phyloP scores from a whole-genome alignment of 108 stramenopile species.

The Mediolabrus comicus region DNA sequence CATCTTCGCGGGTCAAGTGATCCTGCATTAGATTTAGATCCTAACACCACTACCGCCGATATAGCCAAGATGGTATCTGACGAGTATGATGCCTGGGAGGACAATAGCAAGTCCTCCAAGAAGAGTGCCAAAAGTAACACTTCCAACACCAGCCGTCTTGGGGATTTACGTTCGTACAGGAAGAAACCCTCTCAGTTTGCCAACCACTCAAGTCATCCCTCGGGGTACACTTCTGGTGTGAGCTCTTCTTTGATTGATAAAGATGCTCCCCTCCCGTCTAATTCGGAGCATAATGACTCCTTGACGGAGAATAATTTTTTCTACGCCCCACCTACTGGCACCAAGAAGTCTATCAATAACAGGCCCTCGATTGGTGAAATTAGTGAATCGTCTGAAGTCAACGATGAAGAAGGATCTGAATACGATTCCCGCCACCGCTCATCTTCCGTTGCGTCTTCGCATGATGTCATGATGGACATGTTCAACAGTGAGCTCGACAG shows the following conservation, averaged over 20 bases:
- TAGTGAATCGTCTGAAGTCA: no score
- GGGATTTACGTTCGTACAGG: neutral
- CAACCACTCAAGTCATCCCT: neutral
- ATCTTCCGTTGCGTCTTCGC: neutral
- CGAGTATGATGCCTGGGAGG: neutral
- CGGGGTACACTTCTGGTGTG: neutral
- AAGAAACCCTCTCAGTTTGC: neutral
- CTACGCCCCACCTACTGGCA: neutral
- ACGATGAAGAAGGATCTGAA: neutral
- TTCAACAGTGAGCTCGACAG: neutral
- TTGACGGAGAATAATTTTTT: neutral
- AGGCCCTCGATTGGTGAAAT: neutral
- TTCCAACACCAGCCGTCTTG: neutral
- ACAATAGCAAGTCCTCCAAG: neutral
- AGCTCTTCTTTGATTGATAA: no score
- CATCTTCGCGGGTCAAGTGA: neutral
- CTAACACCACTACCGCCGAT: no score
- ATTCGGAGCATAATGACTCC: neutral
- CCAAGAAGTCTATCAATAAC: no score
- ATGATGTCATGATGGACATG: no score
- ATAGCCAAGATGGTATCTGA: neutral
- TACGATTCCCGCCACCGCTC: neutral
- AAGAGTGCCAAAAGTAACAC: neutral
- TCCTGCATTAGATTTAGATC: neutral
- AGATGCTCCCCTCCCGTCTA: neutral